A percentile compares a stretch with the other conserved stretches of the same genome.
These are phyloP conservation scores for Penicillium salamii DNA, from an alignment of 495 filamentous ascomycete species.

Conservation along the genomic window DNA sequence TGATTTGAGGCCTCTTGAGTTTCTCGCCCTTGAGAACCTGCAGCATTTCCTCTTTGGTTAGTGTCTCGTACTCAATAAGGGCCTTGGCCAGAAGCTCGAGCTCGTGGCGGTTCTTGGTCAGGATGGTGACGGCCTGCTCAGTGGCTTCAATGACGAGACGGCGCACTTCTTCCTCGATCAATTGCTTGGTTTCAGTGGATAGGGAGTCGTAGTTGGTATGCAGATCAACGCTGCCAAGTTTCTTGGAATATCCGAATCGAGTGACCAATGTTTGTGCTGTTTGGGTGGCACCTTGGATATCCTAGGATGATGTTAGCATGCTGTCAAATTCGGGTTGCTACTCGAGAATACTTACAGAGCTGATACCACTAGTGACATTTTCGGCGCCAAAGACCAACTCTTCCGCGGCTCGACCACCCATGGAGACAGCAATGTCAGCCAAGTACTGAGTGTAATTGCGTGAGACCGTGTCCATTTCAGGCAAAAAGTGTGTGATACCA, in stretches of 20 bases:
- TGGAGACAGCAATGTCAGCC: slow-evolving; percentile 72
- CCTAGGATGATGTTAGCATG: slow-evolving; percentile 45
- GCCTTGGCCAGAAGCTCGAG: slow-evolving; percentile 84
- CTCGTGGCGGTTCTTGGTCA: slow-evolving; percentile 71
- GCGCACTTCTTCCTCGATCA: slow-evolving; percentile 84
- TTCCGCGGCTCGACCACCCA: slow-evolving; percentile 94
- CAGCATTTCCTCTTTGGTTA: slow-evolving; percentile 83
- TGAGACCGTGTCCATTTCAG: slow-evolving; percentile 87
- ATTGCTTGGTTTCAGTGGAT: slow-evolving; percentile 76
- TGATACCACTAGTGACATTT: slow-evolving; percentile 80
- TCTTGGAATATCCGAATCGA: slow-evolving; percentile 80
- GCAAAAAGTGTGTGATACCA: slow-evolving; percentile 79
- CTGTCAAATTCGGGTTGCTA: neutral
- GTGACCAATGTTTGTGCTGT: slow-evolving; percentile 85
- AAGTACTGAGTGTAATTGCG: slow-evolving; percentile 65
- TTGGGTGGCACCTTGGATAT: slow-evolving; percentile 75
- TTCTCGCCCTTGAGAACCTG: slow-evolving; percentile 84
- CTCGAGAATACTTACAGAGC: slow-evolving; percentile 56
- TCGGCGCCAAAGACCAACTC: slow-evolving; percentile 87
- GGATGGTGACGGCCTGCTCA: slow-evolving; percentile 66
- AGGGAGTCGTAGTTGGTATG: slow-evolving; percentile 72
- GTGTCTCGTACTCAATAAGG: slow-evolving; percentile 88
- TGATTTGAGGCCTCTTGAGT: slow-evolving; percentile 55
- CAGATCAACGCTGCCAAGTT: slow-evolving; percentile 87
- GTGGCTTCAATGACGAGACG: slow-evolving; percentile 79